These are phyloP conservation scores for Pseudopyricularia javanii DNA, from an alignment of 2,329 filamentous ascomycete species.

Conservation along the genomic window DNA sequence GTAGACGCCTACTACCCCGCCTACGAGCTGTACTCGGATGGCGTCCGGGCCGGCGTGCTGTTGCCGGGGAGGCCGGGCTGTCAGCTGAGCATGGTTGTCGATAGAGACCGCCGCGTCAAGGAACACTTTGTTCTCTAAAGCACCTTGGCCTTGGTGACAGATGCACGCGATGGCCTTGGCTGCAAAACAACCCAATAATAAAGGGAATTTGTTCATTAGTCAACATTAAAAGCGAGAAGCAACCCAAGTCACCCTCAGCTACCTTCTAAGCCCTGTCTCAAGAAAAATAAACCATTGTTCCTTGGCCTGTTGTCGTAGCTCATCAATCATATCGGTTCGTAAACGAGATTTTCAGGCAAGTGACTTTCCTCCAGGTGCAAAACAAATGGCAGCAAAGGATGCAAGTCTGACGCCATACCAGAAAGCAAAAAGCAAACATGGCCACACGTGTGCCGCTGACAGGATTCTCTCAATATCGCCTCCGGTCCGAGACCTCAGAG, in stretches of 20 bases:
- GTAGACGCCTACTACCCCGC: slow-evolving; percentile 58
- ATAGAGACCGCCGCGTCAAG: slow-evolving; percentile 45
- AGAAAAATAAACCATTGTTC: background rate
- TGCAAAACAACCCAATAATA: slow-evolving; percentile 4
- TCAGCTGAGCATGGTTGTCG: slow-evolving; percentile 51
- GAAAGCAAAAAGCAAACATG: background rate
- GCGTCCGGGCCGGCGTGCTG: slow-evolving; percentile 45
- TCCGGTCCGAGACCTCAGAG: background rate
- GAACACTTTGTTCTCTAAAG: slow-evolving; percentile 34
- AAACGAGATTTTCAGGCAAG: background rate
- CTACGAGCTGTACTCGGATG: slow-evolving; percentile 56
- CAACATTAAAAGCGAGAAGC: background rate
- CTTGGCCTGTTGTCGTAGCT: background rate
- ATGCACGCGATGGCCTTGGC: too few relatives aligned
- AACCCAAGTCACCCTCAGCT: background rate
- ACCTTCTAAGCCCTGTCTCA: background rate
- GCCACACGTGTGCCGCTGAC: background rate
- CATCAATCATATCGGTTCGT: slow-evolving; percentile 1
- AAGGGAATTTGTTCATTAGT: background rate
- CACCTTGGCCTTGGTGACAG: too few relatives aligned
- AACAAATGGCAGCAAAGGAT: background rate
- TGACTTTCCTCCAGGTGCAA: background rate
- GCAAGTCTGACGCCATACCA: background rate
- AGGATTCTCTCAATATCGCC: background rate
- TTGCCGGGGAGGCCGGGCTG: slow-evolving; percentile 32